Conservation (phyloP, 768 basidiomycete genomes). For the Tulasnella sp. region DNA sequence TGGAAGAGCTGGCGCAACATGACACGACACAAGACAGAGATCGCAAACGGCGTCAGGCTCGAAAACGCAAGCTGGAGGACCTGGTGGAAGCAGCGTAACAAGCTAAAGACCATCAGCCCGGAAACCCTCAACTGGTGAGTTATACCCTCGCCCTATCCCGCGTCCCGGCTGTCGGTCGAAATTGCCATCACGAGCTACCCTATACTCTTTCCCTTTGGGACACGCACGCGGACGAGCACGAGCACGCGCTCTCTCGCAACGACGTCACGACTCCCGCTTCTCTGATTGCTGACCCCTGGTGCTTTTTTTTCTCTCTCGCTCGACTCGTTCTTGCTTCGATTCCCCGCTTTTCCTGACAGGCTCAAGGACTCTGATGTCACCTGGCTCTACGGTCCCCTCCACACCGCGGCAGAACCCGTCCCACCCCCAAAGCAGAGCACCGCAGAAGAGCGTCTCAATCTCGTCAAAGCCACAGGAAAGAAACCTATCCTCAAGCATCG, state of each 20-base stretch:
- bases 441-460: constrained; percentile 41
- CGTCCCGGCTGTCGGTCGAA: background rate
- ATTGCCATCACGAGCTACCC: no score
- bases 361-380: constrained; percentile 99
- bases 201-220: no score
- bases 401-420: constrained; percentile 81
- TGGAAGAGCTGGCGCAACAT: constrained; percentile 98
- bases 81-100: constrained; percentile 99
- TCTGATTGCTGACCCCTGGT: background rate
- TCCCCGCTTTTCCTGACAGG: constrained; percentile 37
- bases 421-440: constrained; percentile 48
- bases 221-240: no score
- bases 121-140: constrained; percentile 96
- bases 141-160: no score
- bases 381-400: constrained; percentile 95
- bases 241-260: background rate
- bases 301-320: background rate
- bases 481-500: constrained; percentile 97
- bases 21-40: constrained; percentile 97
- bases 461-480: constrained; percentile 26
- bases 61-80: constrained; percentile 99
- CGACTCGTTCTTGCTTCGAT: background rate
- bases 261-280: background rate
- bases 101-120: constrained; percentile 86
- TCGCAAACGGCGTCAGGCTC: constrained; percentile 84